These are phyloP conservation scores for Cryptomeria japonica DNA, from an alignment of 75 land plant genomes.

Conservation along the genomic window DNA sequence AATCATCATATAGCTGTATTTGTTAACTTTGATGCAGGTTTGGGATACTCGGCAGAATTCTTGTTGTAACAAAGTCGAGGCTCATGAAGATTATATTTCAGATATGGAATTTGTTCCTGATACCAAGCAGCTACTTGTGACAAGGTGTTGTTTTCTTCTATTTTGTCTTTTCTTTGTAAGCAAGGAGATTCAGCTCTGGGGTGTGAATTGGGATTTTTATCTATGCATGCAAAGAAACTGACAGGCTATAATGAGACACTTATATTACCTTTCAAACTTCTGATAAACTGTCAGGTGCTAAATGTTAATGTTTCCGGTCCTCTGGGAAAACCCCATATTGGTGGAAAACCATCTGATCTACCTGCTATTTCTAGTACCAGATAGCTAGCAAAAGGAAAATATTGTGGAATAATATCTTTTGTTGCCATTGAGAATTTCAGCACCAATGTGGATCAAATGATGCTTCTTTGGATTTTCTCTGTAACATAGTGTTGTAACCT, in stretches of 20 bases:
- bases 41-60: constrained; percentile 95
- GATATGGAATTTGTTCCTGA: constrained; percentile 82
- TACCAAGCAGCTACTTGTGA: constrained; percentile 64
- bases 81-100: constrained; percentile 89
- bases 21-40: constrained; percentile 37
- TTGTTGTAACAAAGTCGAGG: constrained; percentile 72
- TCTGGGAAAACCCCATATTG: neutral
- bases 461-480: neutral
- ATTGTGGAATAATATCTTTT: neutral
- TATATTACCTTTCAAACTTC: neutral
- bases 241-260: neutral
- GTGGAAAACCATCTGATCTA: neutral
- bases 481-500: neutral
- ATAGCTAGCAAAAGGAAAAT: neutral
- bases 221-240: neutral
- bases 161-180: constrained; percentile 8
- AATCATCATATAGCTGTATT: too few species aligned
- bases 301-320: neutral
- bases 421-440: neutral
- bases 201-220: neutral
- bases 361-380: neutral
- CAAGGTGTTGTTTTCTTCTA: constrained; percentile 43
- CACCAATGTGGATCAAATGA: neutral
- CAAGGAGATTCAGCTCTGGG: neutral
- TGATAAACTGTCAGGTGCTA: neutral